These are phyloP conservation scores for Colletotrichum sp. DNA, from an alignment of 2,329 filamentous ascomycete genomes.

Conservation along the genomic window DNA sequence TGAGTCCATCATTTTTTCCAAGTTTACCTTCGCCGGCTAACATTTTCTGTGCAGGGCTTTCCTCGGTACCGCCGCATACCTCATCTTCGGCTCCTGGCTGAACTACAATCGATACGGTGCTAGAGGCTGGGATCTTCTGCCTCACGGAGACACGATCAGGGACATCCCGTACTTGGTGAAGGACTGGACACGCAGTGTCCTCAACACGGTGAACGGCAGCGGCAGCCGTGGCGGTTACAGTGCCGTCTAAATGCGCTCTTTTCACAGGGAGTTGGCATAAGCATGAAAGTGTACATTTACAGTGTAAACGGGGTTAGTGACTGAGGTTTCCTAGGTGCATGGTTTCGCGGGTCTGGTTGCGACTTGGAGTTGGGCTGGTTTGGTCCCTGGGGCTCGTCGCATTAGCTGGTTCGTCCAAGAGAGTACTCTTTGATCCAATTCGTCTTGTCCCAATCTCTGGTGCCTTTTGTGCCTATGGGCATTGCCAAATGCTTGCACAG, in stretches of 20 bases:
- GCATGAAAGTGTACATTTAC: constrained; percentile 6
- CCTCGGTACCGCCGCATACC: constrained; percentile 83
- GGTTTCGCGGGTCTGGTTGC: not conserved
- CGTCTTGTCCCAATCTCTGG: not conserved
- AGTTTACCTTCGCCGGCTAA: constrained; percentile 24
- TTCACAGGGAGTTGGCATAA: not conserved
- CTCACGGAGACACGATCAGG: constrained; percentile 89
- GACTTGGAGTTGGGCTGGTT: constrained; percentile 10
- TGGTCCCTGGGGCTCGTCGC: constrained; percentile 3
- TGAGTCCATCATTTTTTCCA: constrained; percentile 54
- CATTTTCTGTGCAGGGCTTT: constrained; percentile 68
- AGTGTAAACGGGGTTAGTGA: constrained; percentile 2
- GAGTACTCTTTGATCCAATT: not conserved
- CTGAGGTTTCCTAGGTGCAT: not conserved
- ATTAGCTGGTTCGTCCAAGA: constrained; percentile 5
- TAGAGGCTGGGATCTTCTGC: constrained; percentile 91
- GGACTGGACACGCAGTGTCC: constrained; percentile 81
- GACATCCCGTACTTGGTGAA: constrained; percentile 92
- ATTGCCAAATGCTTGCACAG: not conserved
- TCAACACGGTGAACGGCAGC: constrained; percentile 84
- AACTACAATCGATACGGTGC: constrained; percentile 98
- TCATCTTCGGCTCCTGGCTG: constrained; percentile 98
- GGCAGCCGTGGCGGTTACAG: constrained; percentile 91
- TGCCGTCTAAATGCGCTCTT: constrained; percentile 68
- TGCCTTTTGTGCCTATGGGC: not conserved